Evolutionary conservation across 306 rosid species (phyloP).

Genomic region (Prunus campanulata): DNA sequence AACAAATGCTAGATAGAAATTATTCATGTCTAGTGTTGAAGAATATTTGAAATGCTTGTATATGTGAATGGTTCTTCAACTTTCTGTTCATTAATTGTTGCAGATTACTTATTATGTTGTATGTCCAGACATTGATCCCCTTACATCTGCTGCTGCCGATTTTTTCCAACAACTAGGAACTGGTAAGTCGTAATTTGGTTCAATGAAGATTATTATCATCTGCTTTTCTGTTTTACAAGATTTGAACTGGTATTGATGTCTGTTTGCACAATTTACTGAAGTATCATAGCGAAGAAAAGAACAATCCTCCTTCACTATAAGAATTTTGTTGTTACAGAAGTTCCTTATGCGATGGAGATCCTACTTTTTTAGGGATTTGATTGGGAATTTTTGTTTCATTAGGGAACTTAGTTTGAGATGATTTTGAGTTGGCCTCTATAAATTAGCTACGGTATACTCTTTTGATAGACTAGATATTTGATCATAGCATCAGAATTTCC

Average conservation of each 20-base stretch:
- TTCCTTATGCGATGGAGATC: background rate
- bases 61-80: slow-evolving; percentile 3
- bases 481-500: background rate
- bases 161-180: slow-evolving; percentile 97
- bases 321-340: background rate
- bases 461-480: background rate
- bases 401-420: background rate
- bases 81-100: slow-evolving; percentile 38
- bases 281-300: background rate
- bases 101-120: slow-evolving; percentile 79
- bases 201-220: background rate
- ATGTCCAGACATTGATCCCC: slow-evolving; percentile 98
- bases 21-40: slow-evolving; percentile 9
- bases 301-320: background rate
- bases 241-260: background rate
- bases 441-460: background rate
- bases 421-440: background rate
- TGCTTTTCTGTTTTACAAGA: background rate
- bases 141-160: slow-evolving; percentile 86
- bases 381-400: background rate
- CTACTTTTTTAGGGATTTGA: background rate
- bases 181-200: slow-evolving; percentile 46
- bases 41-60: slow-evolving; percentile 21
- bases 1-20: background rate
- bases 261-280: background rate